Base-by-base conservation (phyloP, 805 yeast species). In the Saccharomyces cerevisiae region DNA sequence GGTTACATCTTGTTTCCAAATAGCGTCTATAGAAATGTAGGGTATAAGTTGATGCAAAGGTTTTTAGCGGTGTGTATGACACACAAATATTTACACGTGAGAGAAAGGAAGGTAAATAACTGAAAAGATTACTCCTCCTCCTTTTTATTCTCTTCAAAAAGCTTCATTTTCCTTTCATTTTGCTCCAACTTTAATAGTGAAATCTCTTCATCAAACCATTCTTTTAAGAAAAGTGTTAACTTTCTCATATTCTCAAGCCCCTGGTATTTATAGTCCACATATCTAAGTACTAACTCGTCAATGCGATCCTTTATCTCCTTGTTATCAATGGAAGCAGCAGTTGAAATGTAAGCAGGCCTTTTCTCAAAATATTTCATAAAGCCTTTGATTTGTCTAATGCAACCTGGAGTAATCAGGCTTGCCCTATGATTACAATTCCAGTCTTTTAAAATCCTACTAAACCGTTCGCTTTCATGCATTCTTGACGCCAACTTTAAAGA, bases 391-490 rank as follows among this genome's bases (percentile, higher is more conserved):
- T 59, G 59, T n/a, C 67, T 55, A 10, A 66, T 54, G 17, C 55
- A 46, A 14, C 57, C 62, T n/a, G 56, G 62, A 1, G 63, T 51
- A 6, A 65, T 49, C 41, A 55, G 53, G 26, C 49, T 50, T 4
- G 67, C 68, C 3, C 48, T 43, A 0, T 36, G 13, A 48, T 65
- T 65, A 8, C n/a, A 14, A 50, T 63, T 59, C 70, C 71, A 68
- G n/a, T 65, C 64, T 26, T 48, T 53, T 17, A 68, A 48, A 4
- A 51, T 26, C 14, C 43, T n/a, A 4, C 55, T 41, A 47, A 65
- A 65, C 3, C 50, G 48, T 8, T 48, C 55, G 6, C 55, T 29
- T 28, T 62, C 56, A 30, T 57, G 50, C 13, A 47, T 47, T 27
- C 61, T 53, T 1, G 65, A 55, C n/a, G 59, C 49, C 1, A 60